Conservation (phyloP, 1,284 basidiomycete genomes). For the Rhizoctonia solani region DNA sequence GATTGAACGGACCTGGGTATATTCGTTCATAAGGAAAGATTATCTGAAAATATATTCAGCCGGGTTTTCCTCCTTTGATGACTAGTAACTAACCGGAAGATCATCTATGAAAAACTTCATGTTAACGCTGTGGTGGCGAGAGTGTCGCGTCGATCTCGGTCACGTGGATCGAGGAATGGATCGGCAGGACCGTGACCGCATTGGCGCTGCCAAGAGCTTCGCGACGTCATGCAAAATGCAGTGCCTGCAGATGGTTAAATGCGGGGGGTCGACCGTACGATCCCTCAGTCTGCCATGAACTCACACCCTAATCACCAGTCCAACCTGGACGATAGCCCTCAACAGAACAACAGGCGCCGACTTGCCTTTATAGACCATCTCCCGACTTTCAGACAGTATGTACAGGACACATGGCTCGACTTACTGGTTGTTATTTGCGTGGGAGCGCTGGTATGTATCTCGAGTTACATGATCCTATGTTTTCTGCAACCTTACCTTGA, state of each 20-base stretch:
- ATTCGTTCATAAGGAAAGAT: constrained; percentile 92
- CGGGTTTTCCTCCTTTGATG: constrained; percentile 19
- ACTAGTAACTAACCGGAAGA: constrained; percentile 65
- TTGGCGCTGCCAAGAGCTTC: constrained; percentile 3
- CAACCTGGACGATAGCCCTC: not conserved
- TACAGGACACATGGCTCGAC: constrained; percentile 31
- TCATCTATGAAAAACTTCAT: constrained; percentile 99
- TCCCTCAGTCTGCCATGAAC: constrained; percentile 1
- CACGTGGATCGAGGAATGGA: constrained; percentile 1
- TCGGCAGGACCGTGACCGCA: not conserved
- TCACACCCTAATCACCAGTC: not conserved
- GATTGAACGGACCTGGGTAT: constrained; percentile 65
- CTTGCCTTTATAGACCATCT: constrained; percentile 31
- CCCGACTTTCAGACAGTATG: constrained; percentile 24
- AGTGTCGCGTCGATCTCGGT: not conserved
- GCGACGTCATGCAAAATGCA: not conserved
- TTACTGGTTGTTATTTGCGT: constrained; percentile 19
- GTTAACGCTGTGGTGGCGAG: constrained; percentile 24
- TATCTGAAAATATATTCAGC: constrained; percentile 55
- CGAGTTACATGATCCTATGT: not conserved
- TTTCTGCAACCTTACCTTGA: not conserved
- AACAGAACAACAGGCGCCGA: constrained; percentile 5
- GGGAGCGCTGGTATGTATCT: not conserved
- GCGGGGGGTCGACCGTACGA: not conserved
- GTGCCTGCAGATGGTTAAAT: not conserved